Evolutionary conservation across 2,329 filamentous ascomycete species (phyloP).

Genomic region (Zarea fungicola): DNA sequence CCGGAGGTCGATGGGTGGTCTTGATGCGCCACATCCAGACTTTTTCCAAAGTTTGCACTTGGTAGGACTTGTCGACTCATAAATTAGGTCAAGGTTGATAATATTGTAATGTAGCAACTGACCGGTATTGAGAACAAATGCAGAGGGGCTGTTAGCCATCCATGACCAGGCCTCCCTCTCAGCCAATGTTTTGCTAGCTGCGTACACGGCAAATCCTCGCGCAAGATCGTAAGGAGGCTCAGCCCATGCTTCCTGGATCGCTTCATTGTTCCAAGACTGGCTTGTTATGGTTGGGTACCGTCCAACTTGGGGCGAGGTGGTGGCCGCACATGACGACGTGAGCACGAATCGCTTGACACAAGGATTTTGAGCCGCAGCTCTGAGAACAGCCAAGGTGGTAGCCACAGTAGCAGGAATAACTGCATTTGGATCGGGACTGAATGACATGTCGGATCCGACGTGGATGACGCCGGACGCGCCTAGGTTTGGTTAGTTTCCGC

Average conservation of each 20-base stretch:
- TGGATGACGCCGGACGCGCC: constrained; percentile 30
- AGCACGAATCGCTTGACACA: constrained; percentile 36
- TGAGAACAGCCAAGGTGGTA: constrained; percentile 25
- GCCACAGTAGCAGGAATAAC: constrained; percentile 32
- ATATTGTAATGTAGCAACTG: background rate
- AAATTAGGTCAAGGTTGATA: background rate
- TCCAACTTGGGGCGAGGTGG: constrained; percentile 18
- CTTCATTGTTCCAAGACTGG: constrained; percentile 32
- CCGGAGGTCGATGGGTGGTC: constrained; percentile 18
- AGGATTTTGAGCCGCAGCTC: constrained; percentile 28
- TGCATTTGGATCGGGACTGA: constrained; percentile 31
- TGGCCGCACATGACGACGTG: constrained; percentile 30
- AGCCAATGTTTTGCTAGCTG: constrained; percentile 32
- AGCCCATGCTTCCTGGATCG: constrained; percentile 29
- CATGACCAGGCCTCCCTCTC: constrained; percentile 37
- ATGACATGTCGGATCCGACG: constrained; percentile 29
- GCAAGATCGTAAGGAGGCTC: constrained; percentile 28
- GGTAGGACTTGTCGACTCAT: background rate
- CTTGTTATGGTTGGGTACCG: constrained; percentile 14
- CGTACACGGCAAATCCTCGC: constrained; percentile 26
- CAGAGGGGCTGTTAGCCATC: constrained; percentile 22
- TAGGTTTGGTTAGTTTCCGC: constrained; percentile 10
- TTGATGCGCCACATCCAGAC: constrained; percentile 15
- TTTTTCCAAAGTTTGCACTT: constrained; percentile 15
- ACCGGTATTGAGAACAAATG: constrained; percentile 23